Evolutionary conservation across 2,329 filamentous ascomycete species (phyloP), one percentile per base, ranked within the genome.

Genomic region (Byssothecium circinans): DNA sequence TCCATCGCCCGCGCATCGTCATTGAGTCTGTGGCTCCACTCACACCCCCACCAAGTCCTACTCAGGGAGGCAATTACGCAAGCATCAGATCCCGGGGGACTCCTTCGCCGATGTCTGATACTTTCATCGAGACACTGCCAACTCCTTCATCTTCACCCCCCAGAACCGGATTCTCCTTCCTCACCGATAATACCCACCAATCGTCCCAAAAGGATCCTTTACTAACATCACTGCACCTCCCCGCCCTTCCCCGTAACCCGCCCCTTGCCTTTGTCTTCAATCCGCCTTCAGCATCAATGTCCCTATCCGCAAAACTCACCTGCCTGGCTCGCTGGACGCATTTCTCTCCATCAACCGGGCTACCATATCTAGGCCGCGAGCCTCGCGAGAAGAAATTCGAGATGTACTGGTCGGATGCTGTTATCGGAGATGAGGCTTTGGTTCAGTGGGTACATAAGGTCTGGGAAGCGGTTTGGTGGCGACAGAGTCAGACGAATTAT

Each of bases 281-380:
- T n/a, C 60, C 50, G 2, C 60, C 61, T n/a, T 52, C 54, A 12
- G 4, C 34, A 3, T 49, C 39, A 30, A 64, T 65, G 60, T 60
- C 60, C 2, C 14, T 38, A 11, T 20, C 56, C 10, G 55, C 61
- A 2, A 61, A 58, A 27, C 51, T 67, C 2, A n/a, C 52, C 25
- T 64, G 62, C 35, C 49, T 65, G 30, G 54, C 57, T 3, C 61
- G 62, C 49, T 66, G 61, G 62, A 66, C 64, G 3, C 38, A 25
- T 5, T 64, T 67, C 55, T 27, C 47, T 14, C 30, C 46, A 0
- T 12, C 23, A 1, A 60, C 51, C 1, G 53, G 61, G 1, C 14
- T 23, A 0, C 60, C 53, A 1, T 57, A 49, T 20, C 49, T 65
- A 1, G 35, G 47, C 18, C 12, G 32, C 14, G 35, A 45, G 4